Conservation (phyloP, 768 basidiomycete species). For the Chalciporus sphaerocephalus region DNA sequence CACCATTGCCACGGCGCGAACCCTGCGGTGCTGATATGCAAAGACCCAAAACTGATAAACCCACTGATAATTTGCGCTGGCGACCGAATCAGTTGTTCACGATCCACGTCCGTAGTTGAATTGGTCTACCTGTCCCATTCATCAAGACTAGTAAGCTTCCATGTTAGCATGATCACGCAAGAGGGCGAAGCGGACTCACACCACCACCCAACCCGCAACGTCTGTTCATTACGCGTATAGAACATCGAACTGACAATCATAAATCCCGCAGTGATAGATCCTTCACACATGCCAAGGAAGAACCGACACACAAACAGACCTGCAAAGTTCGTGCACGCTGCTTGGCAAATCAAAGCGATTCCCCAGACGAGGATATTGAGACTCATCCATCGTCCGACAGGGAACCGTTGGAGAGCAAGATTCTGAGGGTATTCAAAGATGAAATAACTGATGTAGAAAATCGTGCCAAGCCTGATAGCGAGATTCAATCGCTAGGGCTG, state of each 20-base stretch:
- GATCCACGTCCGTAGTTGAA: neutral
- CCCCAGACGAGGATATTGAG: constrained; percentile 67
- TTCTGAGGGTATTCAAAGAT: constrained; percentile 74
- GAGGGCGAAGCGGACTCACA: constrained; percentile 41
- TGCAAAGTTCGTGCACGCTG: constrained; percentile 67
- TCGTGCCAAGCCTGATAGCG: constrained; percentile 59
- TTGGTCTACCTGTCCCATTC: constrained; percentile 60
- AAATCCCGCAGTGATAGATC: constrained; percentile 67
- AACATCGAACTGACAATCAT: constrained; percentile 77
- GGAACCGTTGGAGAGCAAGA: constrained; percentile 64
- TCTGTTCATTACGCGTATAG: constrained; percentile 69
- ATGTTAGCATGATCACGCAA: neutral
- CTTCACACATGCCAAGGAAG: constrained; percentile 71
- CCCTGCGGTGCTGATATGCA: constrained; percentile 52
- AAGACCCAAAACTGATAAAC: constrained; percentile 61
- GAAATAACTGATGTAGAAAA: constrained; percentile 70
- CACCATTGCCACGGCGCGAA: constrained; percentile 77
- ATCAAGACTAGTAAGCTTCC: constrained; percentile 52
- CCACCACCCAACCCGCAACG: constrained; percentile 68
- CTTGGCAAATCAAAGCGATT: constrained; percentile 54
- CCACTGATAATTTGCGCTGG: constrained; percentile 67
- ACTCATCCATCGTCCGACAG: constrained; percentile 80
- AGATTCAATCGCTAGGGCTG: neutral
- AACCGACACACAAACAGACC: constrained; percentile 60
- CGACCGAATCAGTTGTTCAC: constrained; percentile 5